Percentiles rank a stretch among this genome's conserved stretches.
Conservation (phyloP, 2,329 filamentous ascomycete genomes). For the Fusarium euwallaceae region DNA sequence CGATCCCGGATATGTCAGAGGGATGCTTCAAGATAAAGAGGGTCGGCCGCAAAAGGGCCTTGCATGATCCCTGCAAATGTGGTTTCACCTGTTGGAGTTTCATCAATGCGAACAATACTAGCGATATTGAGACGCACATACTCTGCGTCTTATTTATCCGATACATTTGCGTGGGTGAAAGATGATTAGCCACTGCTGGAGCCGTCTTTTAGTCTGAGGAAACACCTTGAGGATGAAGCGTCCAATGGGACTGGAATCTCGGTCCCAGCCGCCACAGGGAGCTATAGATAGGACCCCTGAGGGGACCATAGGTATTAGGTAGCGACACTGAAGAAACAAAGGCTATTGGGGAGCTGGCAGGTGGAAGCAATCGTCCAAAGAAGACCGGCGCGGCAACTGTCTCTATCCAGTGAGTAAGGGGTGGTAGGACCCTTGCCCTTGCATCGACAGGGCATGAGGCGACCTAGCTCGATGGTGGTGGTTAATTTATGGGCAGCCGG, state of each 20-base stretch:
- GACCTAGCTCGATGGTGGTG: not conserved
- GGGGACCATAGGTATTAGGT: not conserved
- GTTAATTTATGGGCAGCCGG: slow-evolving; percentile 4
- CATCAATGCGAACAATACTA: slow-evolving; percentile 2
- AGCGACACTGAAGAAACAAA: not conserved
- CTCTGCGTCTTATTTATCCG: not conserved
- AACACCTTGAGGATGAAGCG: too few species aligned
- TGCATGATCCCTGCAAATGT: slow-evolving; percentile 11
- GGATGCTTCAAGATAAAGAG: slow-evolving; percentile 23
- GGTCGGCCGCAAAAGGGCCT: not conserved
- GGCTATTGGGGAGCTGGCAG: not conserved
- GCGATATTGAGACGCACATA: not conserved
- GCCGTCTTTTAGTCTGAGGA: not conserved
- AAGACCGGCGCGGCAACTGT: not conserved
- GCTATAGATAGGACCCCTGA: not conserved
- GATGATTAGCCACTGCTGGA: not conserved
- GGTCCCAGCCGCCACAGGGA: slow-evolving; percentile 6
- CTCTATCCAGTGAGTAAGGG: not conserved
- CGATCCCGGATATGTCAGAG: not conserved
- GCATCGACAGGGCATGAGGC: not conserved
- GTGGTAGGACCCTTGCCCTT: slow-evolving; percentile 1
- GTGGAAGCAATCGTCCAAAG: not conserved
- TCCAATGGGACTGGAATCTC: not conserved
- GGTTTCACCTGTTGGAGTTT: slow-evolving; percentile 18
- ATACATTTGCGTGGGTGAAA: not conserved